A percentile compares a stretch with the other conserved stretches of the same genome.
phyloP scores from a whole-genome alignment of 768 basidiomycete species.

The Mycena vulgaris region DNA sequence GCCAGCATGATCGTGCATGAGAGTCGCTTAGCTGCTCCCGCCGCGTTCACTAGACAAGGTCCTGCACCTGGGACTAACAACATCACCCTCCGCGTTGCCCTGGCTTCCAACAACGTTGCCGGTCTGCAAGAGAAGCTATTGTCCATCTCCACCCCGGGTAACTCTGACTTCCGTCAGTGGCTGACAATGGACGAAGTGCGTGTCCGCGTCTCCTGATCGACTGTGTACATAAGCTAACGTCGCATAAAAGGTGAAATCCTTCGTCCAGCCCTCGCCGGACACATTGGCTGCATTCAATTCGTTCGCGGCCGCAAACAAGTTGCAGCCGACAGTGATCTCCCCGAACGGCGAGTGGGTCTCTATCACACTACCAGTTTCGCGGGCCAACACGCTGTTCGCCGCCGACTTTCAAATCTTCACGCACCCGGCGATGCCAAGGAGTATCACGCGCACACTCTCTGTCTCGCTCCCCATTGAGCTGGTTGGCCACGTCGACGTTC shows the following conservation, averaged over 20 bases:
- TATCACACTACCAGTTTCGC: conserved; percentile 19
- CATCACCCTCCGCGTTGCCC: conserved; percentile 17
- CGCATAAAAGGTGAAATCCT: conserved; percentile 16
- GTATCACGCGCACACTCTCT: conserved; percentile 14
- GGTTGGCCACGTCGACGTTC: conserved; percentile 12
- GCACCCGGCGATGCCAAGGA: neutral
- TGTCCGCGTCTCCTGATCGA: neutral
- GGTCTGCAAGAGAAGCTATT: conserved; percentile 11
- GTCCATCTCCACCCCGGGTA: conserved; percentile 17
- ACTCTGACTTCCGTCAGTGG: conserved; percentile 21
- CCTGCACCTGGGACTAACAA: neutral
- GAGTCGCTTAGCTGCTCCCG: conserved; percentile 3
- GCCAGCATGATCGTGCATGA: conserved; percentile 21
- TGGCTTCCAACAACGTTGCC: conserved; percentile 15
- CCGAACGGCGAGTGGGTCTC: conserved; percentile 25
- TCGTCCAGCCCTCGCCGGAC: conserved; percentile 18
- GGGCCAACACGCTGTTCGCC: conserved; percentile 25
- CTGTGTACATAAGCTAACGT: neutral
- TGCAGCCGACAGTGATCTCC: conserved; percentile 9
- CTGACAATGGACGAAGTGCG: conserved; percentile 18
- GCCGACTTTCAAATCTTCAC: conserved; percentile 19
- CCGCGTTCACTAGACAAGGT: conserved; percentile 11
- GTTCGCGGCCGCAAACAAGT: conserved; percentile 18
- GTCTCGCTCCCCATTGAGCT: conserved; percentile 22
- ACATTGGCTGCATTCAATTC: conserved; percentile 11